Base-by-base conservation (phyloP, 768 basidiomycete species). In the Ephemerocybe angulata region DNA sequence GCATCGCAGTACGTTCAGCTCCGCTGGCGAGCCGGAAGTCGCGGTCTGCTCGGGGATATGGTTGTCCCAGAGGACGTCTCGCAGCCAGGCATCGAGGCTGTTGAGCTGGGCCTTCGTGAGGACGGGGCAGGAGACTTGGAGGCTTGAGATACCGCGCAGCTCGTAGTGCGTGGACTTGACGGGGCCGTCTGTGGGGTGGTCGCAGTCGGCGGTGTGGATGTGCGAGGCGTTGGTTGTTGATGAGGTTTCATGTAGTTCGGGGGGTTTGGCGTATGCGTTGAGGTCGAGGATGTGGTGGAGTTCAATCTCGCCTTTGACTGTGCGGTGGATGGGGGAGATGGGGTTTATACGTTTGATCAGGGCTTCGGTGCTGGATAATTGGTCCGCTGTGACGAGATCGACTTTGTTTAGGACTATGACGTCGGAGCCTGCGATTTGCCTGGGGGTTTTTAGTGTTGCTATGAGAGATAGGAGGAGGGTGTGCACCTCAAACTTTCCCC, bases 351-450 rank as follows among this genome's bases (percentile, higher is more conserved):
- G 67, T n/a, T 76, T 80, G 35, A 99, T 84, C 21, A 81, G 69
- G n/a, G 61, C 64, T 65, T 90, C 86, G 12, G 83, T 81, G 3
- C 71, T 64, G 1, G 58, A 50, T 1, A 90, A 63, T 21, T 73
- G 71, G 4, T 72, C 67, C 1, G 77, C 57, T 1, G 78, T 63
- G 1, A 84, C 85, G 8, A 98, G 74, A 63, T 98, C 96, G 25
- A 77, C 75, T 75, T 99, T 99, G 77, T 99, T 99, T 27, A 99
- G 72, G 25, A 99, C 70, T 33, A 98, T 79, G 24, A 96, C 87
- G 64, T 99, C 97, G 24, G 96, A 86, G 33, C 86, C 87, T 1
- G 92, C 96, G 44, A 98, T 87, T 76, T 99, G 97, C 51, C 95
- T 97, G 63, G n/a, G 31, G 4, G 41, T 21, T 29, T 31, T 41